Base-by-base conservation (phyloP, 768 basidiomycete species). In the Trametopsis cervina region DNA sequence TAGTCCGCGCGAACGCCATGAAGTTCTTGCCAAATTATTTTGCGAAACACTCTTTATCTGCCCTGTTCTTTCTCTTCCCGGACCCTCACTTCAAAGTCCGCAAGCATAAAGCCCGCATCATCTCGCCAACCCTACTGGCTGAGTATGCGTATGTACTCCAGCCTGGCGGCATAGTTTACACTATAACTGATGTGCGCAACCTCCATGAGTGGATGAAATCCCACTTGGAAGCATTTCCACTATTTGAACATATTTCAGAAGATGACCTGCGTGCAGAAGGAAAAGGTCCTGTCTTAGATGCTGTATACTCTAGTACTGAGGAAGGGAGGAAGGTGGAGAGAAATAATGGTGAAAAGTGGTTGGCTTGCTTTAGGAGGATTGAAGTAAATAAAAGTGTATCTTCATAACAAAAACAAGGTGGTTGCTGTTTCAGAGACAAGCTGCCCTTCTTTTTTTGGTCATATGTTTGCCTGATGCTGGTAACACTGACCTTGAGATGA, bases 1-100 rank as follows among this genome's bases (percentile, higher is more conserved):
- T 97, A 54, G 86, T 96, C 54, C 84, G 96, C 42, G 94, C 89
- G 12, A 99, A 99, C 63, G 87, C 92, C 40, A 97, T 97, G 94
- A 98, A 98, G 69, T 97, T 98, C 66, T 75, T 97, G 47, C 89
- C 94, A 4, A 98, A 98, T 67, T 97, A 92, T 66, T 96, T 99
- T 66, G 62, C 75, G 20, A 93, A 94, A 62, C 83, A 83, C 49
- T 95, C 95, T 54, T 74, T 99, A 29, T 84, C 87, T 17, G 83
- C 95, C 41, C 74, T 99, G 42, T 99, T 99, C 70, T 98, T 99
- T 73, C 78, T 98, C 50, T 99, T 98, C 68, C 96, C 96, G 36
- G 96, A 99, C 66, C 96, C 96, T 0, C 96, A 98, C 65, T 99
- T 99, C 78, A 98, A 99, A 66, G 76, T 80, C 7, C 83, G 94